Base-by-base conservation (phyloP, 805 yeast genomes). In the Candida sanyiensis region DNA sequence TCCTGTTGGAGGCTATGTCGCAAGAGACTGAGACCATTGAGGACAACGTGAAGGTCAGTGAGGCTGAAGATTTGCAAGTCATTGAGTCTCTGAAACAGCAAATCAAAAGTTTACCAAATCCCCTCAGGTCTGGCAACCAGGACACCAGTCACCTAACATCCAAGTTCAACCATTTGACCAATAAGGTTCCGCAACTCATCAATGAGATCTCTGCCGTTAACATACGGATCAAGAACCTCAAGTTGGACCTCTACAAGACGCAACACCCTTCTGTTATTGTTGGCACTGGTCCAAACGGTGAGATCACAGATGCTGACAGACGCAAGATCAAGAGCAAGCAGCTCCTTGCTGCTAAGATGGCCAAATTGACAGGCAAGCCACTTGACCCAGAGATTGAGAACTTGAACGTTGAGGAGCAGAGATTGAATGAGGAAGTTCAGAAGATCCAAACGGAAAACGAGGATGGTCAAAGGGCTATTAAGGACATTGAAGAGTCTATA, bases 281-380 rank as follows among this genome's bases (percentile, higher is more conserved):
- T 17, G 97, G 96, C 2, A 76, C 90, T 7, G 97, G 97, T 2
- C 82, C 87, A 27, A 77, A 82, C 53, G 97, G 97, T 9, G 77
- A 77, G 46, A 72, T 87, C 8, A 88, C 96, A 3, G 96, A 85
- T 18, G 62, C 74, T 7, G 97, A 89, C 56, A 73, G 83, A 42
- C 73, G 83, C 40, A 83, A 83, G 51, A 89, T 89, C 31, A 80
- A 75, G 49, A 78, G 86, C 30, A 81, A 83, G 55, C 89, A 89
- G 28, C 62, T 79, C 42, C 67, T 93, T 49, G 79, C 80, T 46
- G 82, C 87, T 25, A 74, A 95, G 45, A 88, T 90, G 95, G 94
- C 96, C 17, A 86, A 90, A 11, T 69, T 90, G 50, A 89, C 97
- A 0, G 96, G 96, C 1, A 82, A 79, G 51, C 67, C 76, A 11